Base-by-base conservation (phyloP, 2,329 filamentous ascomycete genomes). In the Pseudogymnoascus sp. region DNA sequence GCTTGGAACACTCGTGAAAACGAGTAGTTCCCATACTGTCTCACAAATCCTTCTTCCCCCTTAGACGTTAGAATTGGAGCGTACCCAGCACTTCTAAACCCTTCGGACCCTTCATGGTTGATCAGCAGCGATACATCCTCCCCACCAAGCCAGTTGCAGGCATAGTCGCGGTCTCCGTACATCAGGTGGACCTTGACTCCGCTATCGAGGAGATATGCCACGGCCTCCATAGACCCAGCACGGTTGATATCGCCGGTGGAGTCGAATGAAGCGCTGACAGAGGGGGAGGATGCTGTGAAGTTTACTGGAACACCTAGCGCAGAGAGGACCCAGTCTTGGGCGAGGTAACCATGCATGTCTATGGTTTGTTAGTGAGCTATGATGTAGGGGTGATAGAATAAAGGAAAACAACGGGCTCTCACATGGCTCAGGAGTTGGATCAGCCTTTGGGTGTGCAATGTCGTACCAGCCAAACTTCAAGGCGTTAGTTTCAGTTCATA, bases 1-100 rank as follows among this genome's bases (percentile, higher is more conserved):
- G 85, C 80, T 68, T 88, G 82, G 71, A 86, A 89, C 58, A 89
- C 79, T 6, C 86, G 80, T 61, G 83, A 84, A 71, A 89, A 89
- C 13, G 81, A 85, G 61, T 89, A 80, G 67, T 92, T 92, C 9
- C 88, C 90, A 68, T 84, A 90, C 72, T 94, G 89, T 3, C 90
- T 83, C 0, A 91, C 89, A 62, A 84, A 82, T 17, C 90, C 91
- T 60, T 84, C 89, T 70, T 86, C 83, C 5, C 81, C 79, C 27
- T 79, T 80, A 70, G 91, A 89, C 41, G 90, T 84, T 10, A 85
- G 77, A 65, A 94, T 85, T 12, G 87, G 84, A 0, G 84, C 83
- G 71, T 94, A 94, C 0, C 89, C 90, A 0, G 90, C 86, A 0
- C 76, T 72, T 1, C 80, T 76, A 71, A 93, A 94, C 29, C 76